A percentile compares a stretch with the other conserved stretches of the same genome.
These are phyloP conservation scores for Gymnopilus junonius DNA, from an alignment of 768 basidiomycete genomes.

Conservation along the genomic window DNA sequence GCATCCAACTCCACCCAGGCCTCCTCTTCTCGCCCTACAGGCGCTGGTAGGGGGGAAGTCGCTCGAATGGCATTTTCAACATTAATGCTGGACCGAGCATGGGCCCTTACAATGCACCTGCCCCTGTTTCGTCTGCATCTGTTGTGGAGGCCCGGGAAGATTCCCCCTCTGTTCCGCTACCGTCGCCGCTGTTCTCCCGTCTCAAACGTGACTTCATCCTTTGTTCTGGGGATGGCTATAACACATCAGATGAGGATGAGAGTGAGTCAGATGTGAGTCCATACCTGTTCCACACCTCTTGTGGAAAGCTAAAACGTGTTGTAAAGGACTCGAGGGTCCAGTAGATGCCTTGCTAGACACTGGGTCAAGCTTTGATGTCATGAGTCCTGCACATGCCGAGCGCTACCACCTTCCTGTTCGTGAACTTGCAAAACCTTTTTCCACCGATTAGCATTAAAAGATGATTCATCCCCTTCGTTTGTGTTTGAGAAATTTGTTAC, in stretches of 20 bases:
- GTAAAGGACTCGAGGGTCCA: not conserved
- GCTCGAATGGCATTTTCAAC: not conserved
- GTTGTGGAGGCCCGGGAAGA: not conserved
- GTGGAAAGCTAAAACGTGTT: constrained; percentile 4
- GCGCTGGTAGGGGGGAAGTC: no score
- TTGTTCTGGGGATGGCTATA: not conserved
- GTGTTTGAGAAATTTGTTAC: constrained; percentile 3
- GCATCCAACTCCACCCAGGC: not conserved
- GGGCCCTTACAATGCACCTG: no score
- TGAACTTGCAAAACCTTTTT: constrained; percentile 3
- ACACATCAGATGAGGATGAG: not conserved
- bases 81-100: not conserved
- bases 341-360: not conserved
- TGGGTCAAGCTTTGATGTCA: constrained; percentile 6
- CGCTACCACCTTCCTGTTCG: not conserved
- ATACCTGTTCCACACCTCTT: not conserved
- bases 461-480: not conserved
- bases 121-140: not conserved
- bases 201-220: not conserved
- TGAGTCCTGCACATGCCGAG: constrained; percentile 7
- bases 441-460: constrained; percentile 2
- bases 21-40: not conserved
- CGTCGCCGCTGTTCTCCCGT: not conserved
- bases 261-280: not conserved
- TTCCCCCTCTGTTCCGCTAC: not conserved